phyloP scores from a whole-genome alignment of 2,329 filamentous ascomycete species.

The Sporothrix humicola region DNA sequence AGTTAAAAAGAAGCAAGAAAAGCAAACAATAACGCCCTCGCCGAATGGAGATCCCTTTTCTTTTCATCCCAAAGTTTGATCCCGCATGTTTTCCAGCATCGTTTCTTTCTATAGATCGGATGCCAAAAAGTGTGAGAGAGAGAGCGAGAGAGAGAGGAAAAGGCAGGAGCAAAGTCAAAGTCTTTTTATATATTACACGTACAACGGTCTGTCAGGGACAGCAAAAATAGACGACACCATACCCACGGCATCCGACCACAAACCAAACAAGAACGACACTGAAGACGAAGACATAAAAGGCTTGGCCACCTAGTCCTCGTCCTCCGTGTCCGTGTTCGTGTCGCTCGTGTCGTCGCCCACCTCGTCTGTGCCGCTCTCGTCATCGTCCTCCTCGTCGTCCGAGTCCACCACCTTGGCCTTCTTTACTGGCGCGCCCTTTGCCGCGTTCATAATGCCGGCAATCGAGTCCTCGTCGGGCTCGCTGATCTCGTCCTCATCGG shows the following conservation, averaged over 20 bases:
- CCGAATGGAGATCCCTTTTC: constrained; percentile 20
- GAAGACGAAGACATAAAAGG: neutral
- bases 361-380: constrained; percentile 83
- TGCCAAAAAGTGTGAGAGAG: neutral
- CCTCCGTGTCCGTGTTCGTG: constrained; percentile 72
- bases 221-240: neutral
- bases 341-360: constrained; percentile 70
- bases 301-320: constrained; percentile 53
- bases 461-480: constrained; percentile 96
- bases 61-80: neutral
- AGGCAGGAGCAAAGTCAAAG: neutral
- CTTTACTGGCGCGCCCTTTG: constrained; percentile 71
- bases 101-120: constrained; percentile 12
- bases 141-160: too few species aligned
- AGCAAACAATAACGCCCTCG: constrained; percentile 27
- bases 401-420: constrained; percentile 61
- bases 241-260: too few species aligned
- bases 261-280: neutral
- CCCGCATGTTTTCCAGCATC: constrained; percentile 10
- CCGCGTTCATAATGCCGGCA: constrained; percentile 86
- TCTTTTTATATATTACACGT: constrained; percentile 18
- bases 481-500: constrained; percentile 91
- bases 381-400: constrained; percentile 48
- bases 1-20: neutral
- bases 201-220: neutral